Conservation (phyloP, 2,329 filamentous ascomycete genomes). For the Trichoderma koningiopsis region DNA sequence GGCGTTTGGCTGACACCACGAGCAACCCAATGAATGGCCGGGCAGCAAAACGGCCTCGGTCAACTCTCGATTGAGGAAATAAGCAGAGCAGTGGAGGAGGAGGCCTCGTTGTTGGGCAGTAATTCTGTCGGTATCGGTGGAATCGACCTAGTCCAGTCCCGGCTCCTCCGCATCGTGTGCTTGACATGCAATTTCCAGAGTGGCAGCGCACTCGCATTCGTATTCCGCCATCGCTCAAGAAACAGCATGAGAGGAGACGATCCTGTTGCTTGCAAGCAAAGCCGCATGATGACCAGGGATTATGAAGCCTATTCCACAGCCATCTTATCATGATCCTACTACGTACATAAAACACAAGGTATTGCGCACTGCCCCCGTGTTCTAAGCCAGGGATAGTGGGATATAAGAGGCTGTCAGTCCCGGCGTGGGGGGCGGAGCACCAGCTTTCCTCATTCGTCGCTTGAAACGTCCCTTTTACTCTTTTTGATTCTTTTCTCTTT, state of each 20-base stretch:
- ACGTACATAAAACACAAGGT: background rate
- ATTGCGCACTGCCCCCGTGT: background rate
- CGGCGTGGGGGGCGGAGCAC: background rate
- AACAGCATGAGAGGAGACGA: background rate
- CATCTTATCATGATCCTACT: slow-evolving; percentile 13
- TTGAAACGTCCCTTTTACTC: background rate
- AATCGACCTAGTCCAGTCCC: background rate
- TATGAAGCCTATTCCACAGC: background rate
- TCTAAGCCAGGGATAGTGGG: background rate
- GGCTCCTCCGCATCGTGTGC: background rate
- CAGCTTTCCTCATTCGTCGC: background rate
- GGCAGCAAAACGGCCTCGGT: background rate
- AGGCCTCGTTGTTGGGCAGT: background rate
- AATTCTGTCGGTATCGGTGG: background rate
- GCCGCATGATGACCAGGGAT: background rate
- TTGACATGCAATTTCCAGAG: slow-evolving; percentile 14
- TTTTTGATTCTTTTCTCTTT: background rate
- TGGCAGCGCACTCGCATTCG: slow-evolving; percentile 10
- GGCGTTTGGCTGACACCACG: background rate
- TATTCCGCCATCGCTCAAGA: background rate
- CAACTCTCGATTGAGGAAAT: background rate
- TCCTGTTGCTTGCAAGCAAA: background rate
- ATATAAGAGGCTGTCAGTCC: background rate
- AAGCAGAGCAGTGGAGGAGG: background rate
- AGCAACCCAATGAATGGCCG: background rate